These are phyloP conservation scores for Macrocybe gigantea DNA, from an alignment of 768 basidiomycete species.

Conservation along the genomic window DNA sequence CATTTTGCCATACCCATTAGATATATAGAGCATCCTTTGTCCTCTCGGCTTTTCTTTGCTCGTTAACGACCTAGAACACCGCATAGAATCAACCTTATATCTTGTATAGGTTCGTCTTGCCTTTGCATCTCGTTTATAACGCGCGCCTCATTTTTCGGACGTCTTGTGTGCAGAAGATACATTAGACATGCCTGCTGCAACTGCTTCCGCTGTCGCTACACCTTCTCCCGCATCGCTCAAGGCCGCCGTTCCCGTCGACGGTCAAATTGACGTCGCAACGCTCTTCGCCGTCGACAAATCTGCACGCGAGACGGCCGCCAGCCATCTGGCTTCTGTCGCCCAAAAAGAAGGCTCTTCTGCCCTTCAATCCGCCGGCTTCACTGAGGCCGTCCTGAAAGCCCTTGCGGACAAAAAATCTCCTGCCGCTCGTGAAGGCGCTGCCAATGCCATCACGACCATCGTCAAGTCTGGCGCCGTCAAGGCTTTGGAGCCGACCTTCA, in stretches of 20 bases:
- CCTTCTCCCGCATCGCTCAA: constrained; percentile 71
- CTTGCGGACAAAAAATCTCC: constrained; percentile 95
- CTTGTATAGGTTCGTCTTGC: constrained; percentile 27
- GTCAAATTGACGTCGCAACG: constrained; percentile 63
- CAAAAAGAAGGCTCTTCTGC: constrained; percentile 83
- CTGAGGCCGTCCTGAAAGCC: constrained; percentile 73
- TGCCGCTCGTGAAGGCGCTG: constrained; percentile 85
- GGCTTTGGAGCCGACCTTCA: constrained; percentile 84
- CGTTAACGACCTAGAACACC: constrained; percentile 36
- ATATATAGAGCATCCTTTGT: constrained; percentile 62
- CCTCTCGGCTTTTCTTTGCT: constrained; percentile 33
- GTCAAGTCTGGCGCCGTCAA: constrained; percentile 66
- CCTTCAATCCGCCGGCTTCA: constrained; percentile 65
- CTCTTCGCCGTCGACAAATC: constrained; percentile 87
- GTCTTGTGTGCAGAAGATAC: constrained; percentile 35
- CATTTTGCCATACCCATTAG: constrained; percentile 29
- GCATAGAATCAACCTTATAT: constrained; percentile 23
- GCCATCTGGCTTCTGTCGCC: constrained; percentile 62
- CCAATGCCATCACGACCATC: constrained; percentile 60
- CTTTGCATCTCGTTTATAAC: background rate
- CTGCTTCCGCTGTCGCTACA: constrained; percentile 52
- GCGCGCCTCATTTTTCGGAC: constrained; percentile 3
- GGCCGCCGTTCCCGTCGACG: constrained; percentile 42
- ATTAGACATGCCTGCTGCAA: constrained; percentile 71
- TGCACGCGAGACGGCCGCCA: constrained; percentile 65